A percentile compares a stretch with the other conserved stretches of the same genome.
phyloP scores from a whole-genome alignment of 148 eudicot genomes.

The Limonium bicolor region DNA sequence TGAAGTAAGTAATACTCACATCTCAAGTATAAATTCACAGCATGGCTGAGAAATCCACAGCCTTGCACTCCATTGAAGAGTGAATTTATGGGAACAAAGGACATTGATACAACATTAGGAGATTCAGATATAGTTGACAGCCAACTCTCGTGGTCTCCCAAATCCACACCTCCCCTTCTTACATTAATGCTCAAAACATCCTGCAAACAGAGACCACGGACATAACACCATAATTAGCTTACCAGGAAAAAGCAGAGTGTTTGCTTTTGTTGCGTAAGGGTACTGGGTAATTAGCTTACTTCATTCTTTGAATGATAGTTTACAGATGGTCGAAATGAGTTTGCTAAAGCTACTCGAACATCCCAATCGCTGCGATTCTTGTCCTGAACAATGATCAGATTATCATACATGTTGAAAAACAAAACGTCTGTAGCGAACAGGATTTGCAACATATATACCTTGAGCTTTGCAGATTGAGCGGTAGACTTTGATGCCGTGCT shows the following conservation, averaged over 20 bases:
- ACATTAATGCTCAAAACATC: constrained; percentile 58
- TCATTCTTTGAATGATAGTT: constrained; percentile 45
- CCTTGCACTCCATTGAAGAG: constrained; percentile 77
- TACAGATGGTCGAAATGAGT: constrained; percentile 35
- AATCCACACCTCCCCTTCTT: constrained; percentile 72
- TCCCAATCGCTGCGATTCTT: constrained; percentile 14
- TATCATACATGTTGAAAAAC: neutral
- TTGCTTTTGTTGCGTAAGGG: too few relatives aligned
- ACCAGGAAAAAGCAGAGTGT: too few relatives aligned
- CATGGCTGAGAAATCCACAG: constrained; percentile 90
- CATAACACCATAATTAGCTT: neutral
- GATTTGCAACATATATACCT: constrained; percentile 28
- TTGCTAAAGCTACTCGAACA: constrained; percentile 13
- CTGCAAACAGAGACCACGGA: constrained; percentile 30
- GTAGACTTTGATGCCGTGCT: constrained; percentile 8
- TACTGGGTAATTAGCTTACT: constrained; percentile 34
- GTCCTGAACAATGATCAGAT: constrained; percentile 10
- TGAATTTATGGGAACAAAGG: constrained; percentile 81
- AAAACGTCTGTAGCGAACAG: neutral
- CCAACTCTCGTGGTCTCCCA: constrained; percentile 65
- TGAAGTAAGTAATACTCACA: constrained; percentile 41
- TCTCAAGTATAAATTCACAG: constrained; percentile 87
- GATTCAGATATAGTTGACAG: constrained; percentile 63
- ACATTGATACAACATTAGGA: constrained; percentile 82
- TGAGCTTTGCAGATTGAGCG: constrained; percentile 21